Percentiles rank a stretch among this genome's conserved stretches.
These are phyloP conservation scores for Eucalyptus tenuipes DNA, from an alignment of 345 rosid species.

Conservation along the genomic window DNA sequence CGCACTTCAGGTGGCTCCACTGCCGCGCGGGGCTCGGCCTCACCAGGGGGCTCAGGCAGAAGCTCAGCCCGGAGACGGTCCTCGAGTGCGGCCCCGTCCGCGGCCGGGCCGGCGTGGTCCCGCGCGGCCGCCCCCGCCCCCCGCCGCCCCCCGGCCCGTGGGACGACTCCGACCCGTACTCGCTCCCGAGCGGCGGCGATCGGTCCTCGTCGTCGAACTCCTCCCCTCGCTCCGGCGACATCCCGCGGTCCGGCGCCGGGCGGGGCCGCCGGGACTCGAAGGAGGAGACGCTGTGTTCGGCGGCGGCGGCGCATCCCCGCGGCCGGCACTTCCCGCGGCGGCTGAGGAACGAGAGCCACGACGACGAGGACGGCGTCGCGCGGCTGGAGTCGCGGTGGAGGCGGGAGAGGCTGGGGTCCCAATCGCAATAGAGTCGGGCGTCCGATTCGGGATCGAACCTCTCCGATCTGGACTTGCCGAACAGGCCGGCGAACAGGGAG, in stretches of 20 bases:
- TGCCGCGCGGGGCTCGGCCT: slow-evolving; percentile 71
- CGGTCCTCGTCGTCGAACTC: slow-evolving; percentile 14
- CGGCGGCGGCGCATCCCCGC: background rate
- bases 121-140: background rate
- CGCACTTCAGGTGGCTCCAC: slow-evolving; percentile 41
- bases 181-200: slow-evolving; percentile 16
- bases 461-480: slow-evolving; percentile 59
- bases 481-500: slow-evolving; percentile 37
- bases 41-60: slow-evolving; percentile 85
- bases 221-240: slow-evolving; percentile 53
- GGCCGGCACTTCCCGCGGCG: slow-evolving; percentile 32
- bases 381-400: slow-evolving; percentile 5
- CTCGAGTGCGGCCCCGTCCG: slow-evolving; percentile 15
- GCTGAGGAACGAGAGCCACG: slow-evolving; percentile 47
- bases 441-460: background rate
- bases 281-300: slow-evolving; percentile 10
- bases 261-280: slow-evolving; percentile 7
- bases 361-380: slow-evolving; percentile 25
- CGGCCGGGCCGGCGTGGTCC: slow-evolving; percentile 23
- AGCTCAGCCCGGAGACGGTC: slow-evolving; percentile 44
- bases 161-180: slow-evolving; percentile 24
- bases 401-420: background rate
- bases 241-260: slow-evolving; percentile 42
- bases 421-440: background rate
- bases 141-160: background rate